Evolutionary conservation across 768 basidiomycete species (phyloP), one percentile per base, ranked within the genome.

Genomic region (Psilocybe tampanensis): DNA sequence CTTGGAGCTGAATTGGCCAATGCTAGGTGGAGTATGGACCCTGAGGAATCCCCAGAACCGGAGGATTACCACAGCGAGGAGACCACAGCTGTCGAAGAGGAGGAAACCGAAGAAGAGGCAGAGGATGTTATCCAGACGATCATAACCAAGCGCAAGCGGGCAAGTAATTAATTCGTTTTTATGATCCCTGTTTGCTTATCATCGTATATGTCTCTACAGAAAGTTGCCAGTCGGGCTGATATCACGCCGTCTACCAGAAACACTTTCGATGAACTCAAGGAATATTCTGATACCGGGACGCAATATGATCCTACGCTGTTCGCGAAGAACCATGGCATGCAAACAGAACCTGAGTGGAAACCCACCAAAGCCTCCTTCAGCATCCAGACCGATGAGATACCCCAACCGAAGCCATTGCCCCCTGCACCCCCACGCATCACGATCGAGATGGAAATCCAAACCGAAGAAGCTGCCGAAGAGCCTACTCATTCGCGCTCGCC

Each of bases 101-200:
- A 82, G 5, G 84, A 80, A 1, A 60, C 63, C 2, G 89, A 88
- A 52, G 85, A 80, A 18, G 89, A 89, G 63, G 89, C 90, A 64
- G 89, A 73, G 39, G 72, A 91, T 65, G 84, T 90, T 39, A 84
- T 90, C 57, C 88, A 95, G 71, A 94, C 93, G 2, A 94, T 95
- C 61, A 94, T 95, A 63, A 94, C 92, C 1, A 77, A 91, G 56
- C 89, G 85, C 66, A 91, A 89, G 72, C 79, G 89, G 77, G 88
- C 88, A 65, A 22, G 75, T 66, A 44, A 41, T 21, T 54, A 36
- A 26, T 33, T 32, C 47, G 12, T 36, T 23, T 57, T 50, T 53
- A 52, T n/a, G n/a, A n/a, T n/a, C n/a, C n/a, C n/a, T 45, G 55
- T 21, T 63, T 59, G 3, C 44, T 47, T 47, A 44, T 58, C 17